These are phyloP conservation scores for Eucalyptus regnans DNA, from an alignment of 345 rosid genomes.

Conservation along the genomic window DNA sequence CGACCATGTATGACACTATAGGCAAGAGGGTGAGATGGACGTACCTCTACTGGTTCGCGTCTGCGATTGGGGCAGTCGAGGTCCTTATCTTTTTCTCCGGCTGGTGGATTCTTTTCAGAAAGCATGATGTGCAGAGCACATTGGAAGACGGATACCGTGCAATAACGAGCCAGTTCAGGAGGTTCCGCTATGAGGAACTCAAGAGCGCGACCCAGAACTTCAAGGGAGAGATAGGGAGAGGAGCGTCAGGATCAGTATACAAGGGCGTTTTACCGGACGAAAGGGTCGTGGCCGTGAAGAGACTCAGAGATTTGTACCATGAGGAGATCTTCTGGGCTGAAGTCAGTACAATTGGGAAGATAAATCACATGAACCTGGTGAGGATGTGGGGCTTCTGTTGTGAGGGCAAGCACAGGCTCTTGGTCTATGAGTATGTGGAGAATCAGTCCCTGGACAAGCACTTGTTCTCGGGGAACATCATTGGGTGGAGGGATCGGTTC, in stretches of 20 bases:
- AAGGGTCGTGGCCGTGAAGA: slow-evolving; percentile 37
- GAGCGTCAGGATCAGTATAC: slow-evolving; percentile 37
- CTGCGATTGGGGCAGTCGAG: slow-evolving; percentile 19
- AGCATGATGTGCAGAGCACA: background rate
- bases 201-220: slow-evolving; percentile 21
- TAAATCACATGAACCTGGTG: slow-evolving; percentile 49
- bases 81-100: slow-evolving; percentile 2
- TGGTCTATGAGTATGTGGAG: slow-evolving; percentile 38
- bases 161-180: slow-evolving; percentile 11
- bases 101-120: slow-evolving; percentile 18
- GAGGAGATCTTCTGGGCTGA: slow-evolving; percentile 42
- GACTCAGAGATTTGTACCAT: slow-evolving; percentile 21
- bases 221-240: slow-evolving; percentile 27
- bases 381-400: slow-evolving; percentile 43
- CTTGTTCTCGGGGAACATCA: slow-evolving; percentile 11
- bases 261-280: slow-evolving; percentile 29
- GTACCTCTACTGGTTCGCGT: slow-evolving; percentile 23
- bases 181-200: slow-evolving; percentile 16
- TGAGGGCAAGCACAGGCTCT: slow-evolving; percentile 21
- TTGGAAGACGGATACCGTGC: slow-evolving; percentile 10
- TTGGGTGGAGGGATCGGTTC: slow-evolving; percentile 39
- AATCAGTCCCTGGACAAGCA: slow-evolving; percentile 39
- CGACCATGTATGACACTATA: background rate
- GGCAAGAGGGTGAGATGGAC: slow-evolving; percentile 14
- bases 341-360: slow-evolving; percentile 32